Conservation (phyloP, 495 filamentous ascomycete genomes). For the Xylaria flabelliformis region DNA sequence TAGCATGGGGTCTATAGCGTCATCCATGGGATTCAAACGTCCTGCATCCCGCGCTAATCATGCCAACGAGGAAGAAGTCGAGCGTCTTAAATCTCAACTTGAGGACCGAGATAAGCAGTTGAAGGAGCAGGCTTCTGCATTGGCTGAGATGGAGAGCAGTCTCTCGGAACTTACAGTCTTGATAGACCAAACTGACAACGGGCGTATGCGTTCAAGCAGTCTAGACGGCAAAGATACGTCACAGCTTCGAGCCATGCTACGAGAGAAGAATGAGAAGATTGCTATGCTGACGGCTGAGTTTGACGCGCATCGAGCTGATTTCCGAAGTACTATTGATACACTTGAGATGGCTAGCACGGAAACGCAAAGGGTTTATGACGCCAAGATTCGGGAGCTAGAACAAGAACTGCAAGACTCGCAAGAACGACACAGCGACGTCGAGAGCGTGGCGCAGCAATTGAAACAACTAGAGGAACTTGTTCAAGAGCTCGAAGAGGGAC, state of each 20-base stretch:
- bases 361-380: constrained; percentile 97
- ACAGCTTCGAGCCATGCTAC: constrained; percentile 78
- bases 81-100: constrained; percentile 69
- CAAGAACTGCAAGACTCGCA: constrained; percentile 82
- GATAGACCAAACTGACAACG: constrained; percentile 59
- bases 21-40: constrained; percentile 55
- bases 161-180: constrained; percentile 76
- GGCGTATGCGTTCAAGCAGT: constrained; percentile 53
- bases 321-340: constrained; percentile 94
- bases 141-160: constrained; percentile 85
- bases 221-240: constrained; percentile 79
- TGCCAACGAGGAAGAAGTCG: constrained; percentile 68
- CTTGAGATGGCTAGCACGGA: constrained; percentile 95
- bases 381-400: constrained; percentile 86
- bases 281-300: constrained; percentile 91
- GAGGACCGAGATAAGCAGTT: constrained; percentile 86
- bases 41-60: constrained; percentile 56
- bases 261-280: constrained; percentile 98
- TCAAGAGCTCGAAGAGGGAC: constrained; percentile 92
- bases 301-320: constrained; percentile 93
- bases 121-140: constrained; percentile 78
- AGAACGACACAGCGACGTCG: constrained; percentile 84
- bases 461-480: constrained; percentile 96
- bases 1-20: constrained; percentile 52
- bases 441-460: constrained; percentile 85